Conservation (phyloP, 805 yeast genomes). For the Kodamaea leandrae region DNA sequence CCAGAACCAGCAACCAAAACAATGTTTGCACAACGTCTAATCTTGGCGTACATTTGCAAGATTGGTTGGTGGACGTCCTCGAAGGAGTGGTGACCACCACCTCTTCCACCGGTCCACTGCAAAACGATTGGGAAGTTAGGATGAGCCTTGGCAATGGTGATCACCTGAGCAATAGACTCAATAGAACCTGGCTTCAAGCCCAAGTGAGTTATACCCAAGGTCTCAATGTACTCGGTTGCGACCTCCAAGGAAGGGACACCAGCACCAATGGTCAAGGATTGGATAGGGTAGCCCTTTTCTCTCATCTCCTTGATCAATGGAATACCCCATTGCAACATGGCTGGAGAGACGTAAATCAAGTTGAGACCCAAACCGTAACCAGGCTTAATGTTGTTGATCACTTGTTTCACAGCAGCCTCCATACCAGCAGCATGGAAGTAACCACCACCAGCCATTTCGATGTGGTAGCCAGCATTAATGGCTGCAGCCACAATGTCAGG, state of each 20-base stretch:
- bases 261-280: slow-evolving; percentile 96
- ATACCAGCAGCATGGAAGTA: slow-evolving; percentile 74
- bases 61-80: slow-evolving; percentile 99
- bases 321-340: slow-evolving; percentile 98
- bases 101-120: slow-evolving; percentile 99
- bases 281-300: slow-evolving; percentile 91
- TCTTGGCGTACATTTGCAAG: slow-evolving; percentile 90
- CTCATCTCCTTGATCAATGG: slow-evolving; percentile 90
- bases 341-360: slow-evolving; percentile 93
- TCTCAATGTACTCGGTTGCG: slow-evolving; percentile 92
- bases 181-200: slow-evolving; percentile 98
- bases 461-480: slow-evolving; percentile 93
- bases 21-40: slow-evolving; percentile 88
- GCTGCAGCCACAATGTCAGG: slow-evolving; percentile 94
- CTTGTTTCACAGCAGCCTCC: slow-evolving; percentile 71
- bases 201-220: slow-evolving; percentile 87
- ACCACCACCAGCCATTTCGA: slow-evolving; percentile 99
- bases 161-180: slow-evolving; percentile 83
- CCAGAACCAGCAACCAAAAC: slow-evolving; percentile 96
- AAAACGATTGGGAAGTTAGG: slow-evolving; percentile 95
- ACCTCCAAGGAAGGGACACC: slow-evolving; percentile 99
- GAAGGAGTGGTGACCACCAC: slow-evolving; percentile 99
- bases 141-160: slow-evolving; percentile 90
- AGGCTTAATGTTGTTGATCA: slow-evolving; percentile 64
- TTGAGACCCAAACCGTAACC: slow-evolving; percentile 92